phyloP scores from a whole-genome alignment of 2,329 filamentous ascomycete genomes.

The Botrytis fragariae region DNA sequence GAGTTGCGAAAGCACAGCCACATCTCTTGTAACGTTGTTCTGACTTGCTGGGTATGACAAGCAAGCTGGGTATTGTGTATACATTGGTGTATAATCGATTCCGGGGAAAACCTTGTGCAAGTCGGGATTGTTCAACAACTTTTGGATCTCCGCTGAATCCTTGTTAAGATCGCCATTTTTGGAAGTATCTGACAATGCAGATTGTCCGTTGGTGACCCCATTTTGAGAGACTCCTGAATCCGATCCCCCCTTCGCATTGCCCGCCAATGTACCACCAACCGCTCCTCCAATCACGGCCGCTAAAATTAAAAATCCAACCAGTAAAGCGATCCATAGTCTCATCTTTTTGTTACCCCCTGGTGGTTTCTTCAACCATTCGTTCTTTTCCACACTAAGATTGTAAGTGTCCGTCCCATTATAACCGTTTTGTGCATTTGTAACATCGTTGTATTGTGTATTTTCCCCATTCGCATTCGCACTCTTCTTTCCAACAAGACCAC shows the following conservation, averaged over 20 bases:
- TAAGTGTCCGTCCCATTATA: constrained; percentile 29
- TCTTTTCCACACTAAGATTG: constrained; percentile 54
- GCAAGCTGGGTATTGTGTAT: constrained; percentile 87
- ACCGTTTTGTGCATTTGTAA: constrained; percentile 20
- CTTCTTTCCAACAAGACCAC: constrained; percentile 33
- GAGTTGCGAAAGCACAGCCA: constrained; percentile 85
- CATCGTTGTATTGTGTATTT: constrained; percentile 34
- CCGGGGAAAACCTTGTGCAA: constrained; percentile 93
- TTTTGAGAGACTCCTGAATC: constrained; percentile 37
- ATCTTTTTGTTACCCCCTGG: constrained; percentile 62
- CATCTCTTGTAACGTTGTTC: constrained; percentile 89
- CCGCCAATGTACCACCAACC: constrained; percentile 53
- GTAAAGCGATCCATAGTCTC: constrained; percentile 65
- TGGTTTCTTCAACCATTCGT: constrained; percentile 60
- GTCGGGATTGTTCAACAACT: constrained; percentile 73
- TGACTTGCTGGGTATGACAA: constrained; percentile 74
- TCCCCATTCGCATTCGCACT: constrained; percentile 30
- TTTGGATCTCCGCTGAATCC: constrained; percentile 76
- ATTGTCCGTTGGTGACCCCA: constrained; percentile 35
- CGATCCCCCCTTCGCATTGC: neutral
- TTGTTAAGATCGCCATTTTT: constrained; percentile 69
- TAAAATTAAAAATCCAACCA: constrained; percentile 63
- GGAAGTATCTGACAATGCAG: constrained; percentile 57
- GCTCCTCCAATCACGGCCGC: constrained; percentile 72
- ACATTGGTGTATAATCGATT: constrained; percentile 91